Conservation (phyloP, 371 early-diverging fungal genomes). For the Mucor velutinosus region DNA sequence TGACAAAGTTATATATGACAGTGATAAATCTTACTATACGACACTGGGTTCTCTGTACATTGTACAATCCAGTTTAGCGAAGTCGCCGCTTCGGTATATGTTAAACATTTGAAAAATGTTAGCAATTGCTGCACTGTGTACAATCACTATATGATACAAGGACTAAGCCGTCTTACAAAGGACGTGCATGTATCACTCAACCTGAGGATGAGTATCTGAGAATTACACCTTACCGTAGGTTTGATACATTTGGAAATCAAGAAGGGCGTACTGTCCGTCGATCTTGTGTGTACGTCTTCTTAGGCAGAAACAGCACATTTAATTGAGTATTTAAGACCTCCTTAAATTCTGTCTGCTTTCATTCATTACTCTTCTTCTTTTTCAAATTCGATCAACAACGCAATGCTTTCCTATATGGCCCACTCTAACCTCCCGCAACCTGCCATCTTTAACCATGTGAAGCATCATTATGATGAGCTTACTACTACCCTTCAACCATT, state of each 20-base stretch:
- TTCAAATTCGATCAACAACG: neutral
- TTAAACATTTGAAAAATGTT: no score
- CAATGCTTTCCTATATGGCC: neutral
- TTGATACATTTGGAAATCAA: neutral
- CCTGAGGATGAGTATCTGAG: neutral
- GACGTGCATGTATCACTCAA: neutral
- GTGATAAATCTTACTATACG: no score
- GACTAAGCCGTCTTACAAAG: neutral
- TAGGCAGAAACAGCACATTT: neutral
- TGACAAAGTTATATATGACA: no score
- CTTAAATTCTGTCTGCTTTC: neutral
- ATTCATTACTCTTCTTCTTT: neutral
- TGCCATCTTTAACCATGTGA: neutral
- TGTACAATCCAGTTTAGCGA: no score
- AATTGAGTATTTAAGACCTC: neutral
- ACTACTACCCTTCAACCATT: neutral
- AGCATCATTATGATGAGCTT: neutral
- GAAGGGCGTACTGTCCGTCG: neutral
- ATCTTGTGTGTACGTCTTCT: neutral
- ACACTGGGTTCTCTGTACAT: no score
- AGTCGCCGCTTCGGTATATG: no score
- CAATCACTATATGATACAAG: no score
- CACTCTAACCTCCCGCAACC: slow-evolving; percentile 3
- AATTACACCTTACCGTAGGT: neutral
- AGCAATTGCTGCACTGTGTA: no score